These are phyloP conservation scores for Ophiostoma angusticollis DNA, from an alignment of 2,329 filamentous ascomycete genomes.

Conservation along the genomic window DNA sequence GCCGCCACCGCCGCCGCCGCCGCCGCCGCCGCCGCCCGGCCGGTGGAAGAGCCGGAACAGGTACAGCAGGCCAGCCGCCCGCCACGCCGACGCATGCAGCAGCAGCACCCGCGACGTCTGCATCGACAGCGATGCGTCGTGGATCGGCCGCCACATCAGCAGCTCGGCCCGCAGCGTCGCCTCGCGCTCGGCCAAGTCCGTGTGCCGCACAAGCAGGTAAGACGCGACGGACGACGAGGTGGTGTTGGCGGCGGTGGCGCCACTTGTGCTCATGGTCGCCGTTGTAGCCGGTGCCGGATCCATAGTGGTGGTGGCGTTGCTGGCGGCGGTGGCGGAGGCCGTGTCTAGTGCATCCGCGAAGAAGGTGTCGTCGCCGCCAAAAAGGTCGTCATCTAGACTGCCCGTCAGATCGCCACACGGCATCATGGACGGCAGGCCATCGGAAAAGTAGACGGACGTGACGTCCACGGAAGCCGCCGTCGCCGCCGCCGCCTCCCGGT, in stretches of 20 bases:
- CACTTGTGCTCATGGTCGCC: no score
- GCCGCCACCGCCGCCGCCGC: conserved; percentile 5
- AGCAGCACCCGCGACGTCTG: conserved; percentile 9
- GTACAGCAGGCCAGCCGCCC: conserved; percentile 10
- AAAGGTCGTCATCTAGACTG: background rate
- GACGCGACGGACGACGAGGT: background rate
- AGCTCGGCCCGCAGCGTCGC: conserved; percentile 9
- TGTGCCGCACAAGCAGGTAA: conserved; percentile 1
- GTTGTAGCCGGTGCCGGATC: no score
- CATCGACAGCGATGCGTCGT: conserved; percentile 8
- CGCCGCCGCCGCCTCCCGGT: background rate
- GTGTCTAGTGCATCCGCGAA: no score
- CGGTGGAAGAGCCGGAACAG: conserved; percentile 11
- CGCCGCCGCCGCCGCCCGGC: conserved; percentile 4
- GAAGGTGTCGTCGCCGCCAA: background rate
- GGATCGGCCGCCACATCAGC: conserved; percentile 11
- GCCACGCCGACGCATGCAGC: conserved; percentile 12
- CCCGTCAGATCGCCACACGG: background rate
- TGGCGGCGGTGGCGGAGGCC: no score
- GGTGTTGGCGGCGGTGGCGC: no score
- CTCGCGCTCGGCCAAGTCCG: conserved; percentile 7
- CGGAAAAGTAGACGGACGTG: no score
- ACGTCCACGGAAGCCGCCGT: no score
- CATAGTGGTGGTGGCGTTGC: no score
- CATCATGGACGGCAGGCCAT: background rate